Evolutionary conservation across 768 basidiomycete species (phyloP), one percentile per base, ranked within the genome.

Genomic region (Cytidiella melzeri): DNA sequence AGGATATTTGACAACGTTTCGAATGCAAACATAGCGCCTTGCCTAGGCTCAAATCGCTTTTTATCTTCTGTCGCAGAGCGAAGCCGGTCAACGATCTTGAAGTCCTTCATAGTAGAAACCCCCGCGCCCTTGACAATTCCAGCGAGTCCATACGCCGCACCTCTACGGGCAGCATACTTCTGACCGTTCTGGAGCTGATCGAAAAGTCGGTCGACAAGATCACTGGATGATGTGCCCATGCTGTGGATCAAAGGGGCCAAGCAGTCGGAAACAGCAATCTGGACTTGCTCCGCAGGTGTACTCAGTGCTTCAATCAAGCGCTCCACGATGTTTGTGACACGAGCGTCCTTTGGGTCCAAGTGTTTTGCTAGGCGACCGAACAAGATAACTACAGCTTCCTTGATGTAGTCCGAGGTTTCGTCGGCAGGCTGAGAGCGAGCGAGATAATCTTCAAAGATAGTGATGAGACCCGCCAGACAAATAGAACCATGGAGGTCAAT

Each of bases 191-290:
- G 81, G 15, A 97, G 73, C 27, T 92, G 84, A 10, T 80, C 74
- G 57, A 93, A 78, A 3, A 99, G 73, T 48, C 74, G 70, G 43
- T 91, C 87, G 40, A 92, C 77, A n/a, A 99, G 71, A 19, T 67
- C 62, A 2, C 76, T 69, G 13, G 84, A 74, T 21, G 76, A 75
- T 25, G 75, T 69, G 26, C 73, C 71, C 75, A 91, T 86, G 25
- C 82, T 67, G 28, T 77, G 75, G 37, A 93, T 88, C 5, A 99
- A 73, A 1, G 93, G 91, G 0, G 91, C 85, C 3, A 99, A 73
- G 68, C 95, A 98, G 51, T 97, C 96, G 0, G 94, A 91, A 1
- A 98, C 92, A 6, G 96, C 94, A 40, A 91, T 84, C 64, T 98
- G 95, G 0, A 99, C 96, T 61, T 94, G 86, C 63, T 99, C 96